Percentiles rank a stretch among this genome's conserved stretches.
Conservation (phyloP, 2,329 filamentous ascomycete genomes). For the Rhynchosporium agropyri region DNA sequence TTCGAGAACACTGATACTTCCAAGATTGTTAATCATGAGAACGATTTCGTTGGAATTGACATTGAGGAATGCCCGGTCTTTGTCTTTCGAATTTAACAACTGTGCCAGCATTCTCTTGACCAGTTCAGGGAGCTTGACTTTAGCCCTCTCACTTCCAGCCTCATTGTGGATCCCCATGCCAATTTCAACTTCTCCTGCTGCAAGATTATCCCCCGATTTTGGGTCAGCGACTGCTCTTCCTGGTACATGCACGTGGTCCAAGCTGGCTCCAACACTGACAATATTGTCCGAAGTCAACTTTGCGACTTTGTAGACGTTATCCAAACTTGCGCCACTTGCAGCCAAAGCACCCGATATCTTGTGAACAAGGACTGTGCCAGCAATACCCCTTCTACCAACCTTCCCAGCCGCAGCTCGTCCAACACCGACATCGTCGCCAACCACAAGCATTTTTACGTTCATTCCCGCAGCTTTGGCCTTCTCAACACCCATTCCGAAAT, state of each 20-base stretch:
- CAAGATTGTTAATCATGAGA: slow-evolving; percentile 70
- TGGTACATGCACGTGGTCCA: slow-evolving; percentile 92
- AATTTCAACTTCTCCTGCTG: slow-evolving; percentile 59
- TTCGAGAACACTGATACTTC: slow-evolving; percentile 68
- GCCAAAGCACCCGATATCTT: slow-evolving; percentile 88
- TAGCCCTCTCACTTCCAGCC: slow-evolving; percentile 55
- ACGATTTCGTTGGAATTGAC: slow-evolving; percentile 63
- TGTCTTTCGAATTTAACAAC: slow-evolving; percentile 62
- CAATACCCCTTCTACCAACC: slow-evolving; percentile 87
- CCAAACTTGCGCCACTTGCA: slow-evolving; percentile 65
- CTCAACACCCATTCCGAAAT: slow-evolving; percentile 92
- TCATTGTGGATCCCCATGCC: slow-evolving; percentile 77
- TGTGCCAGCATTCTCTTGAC: slow-evolving; percentile 66
- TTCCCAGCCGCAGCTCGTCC: slow-evolving; percentile 83
- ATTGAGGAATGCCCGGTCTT: slow-evolving; percentile 64
- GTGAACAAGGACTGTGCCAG: slow-evolving; percentile 86
- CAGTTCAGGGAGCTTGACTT: slow-evolving; percentile 52
- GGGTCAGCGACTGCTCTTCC: slow-evolving; percentile 63
- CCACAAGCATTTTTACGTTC: slow-evolving; percentile 84
- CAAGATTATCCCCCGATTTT: slow-evolving; percentile 59
- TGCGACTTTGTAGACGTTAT: slow-evolving; percentile 74
- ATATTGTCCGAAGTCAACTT: slow-evolving; percentile 73
- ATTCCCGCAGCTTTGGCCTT: slow-evolving; percentile 82
- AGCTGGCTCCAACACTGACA: slow-evolving; percentile 81
- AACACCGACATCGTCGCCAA: slow-evolving; percentile 90